Conservation (phyloP, 2,329 filamentous ascomycete species). For the Stachybotrys echinatus region DNA sequence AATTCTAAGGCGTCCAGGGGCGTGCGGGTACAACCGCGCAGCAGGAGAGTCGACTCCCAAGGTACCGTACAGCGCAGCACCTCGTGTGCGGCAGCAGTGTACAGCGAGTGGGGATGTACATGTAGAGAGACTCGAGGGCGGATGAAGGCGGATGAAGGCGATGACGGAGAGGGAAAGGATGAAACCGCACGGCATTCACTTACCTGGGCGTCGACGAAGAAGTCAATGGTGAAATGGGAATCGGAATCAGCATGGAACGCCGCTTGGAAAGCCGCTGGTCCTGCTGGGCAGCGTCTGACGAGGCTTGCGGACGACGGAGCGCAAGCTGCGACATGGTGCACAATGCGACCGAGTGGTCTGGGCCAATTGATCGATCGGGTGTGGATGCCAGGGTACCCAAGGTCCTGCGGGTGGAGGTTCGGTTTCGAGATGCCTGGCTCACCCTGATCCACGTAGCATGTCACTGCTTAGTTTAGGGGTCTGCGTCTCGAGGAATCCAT, state of each 20-base stretch:
- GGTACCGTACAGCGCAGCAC: no score
- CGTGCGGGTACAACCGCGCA: neutral
- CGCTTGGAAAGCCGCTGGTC: neutral
- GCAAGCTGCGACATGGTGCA: conserved; percentile 49
- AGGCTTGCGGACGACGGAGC: conserved; percentile 35
- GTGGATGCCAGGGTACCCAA: conserved; percentile 5
- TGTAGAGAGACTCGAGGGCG: neutral
- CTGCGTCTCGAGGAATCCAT: neutral
- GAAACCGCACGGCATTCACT: neutral
- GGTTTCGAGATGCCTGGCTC: conserved; percentile 34
- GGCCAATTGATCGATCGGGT: neutral
- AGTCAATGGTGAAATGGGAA: neutral
- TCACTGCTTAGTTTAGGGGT: conserved; percentile 10
- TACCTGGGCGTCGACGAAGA: neutral
- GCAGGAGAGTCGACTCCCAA: no score
- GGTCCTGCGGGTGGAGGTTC: conserved; percentile 13
- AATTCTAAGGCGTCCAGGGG: neutral
- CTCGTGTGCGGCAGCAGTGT: no score
- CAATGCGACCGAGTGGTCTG: conserved; percentile 24
- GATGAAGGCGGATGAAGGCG: neutral
- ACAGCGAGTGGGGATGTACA: no score
- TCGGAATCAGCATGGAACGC: neutral
- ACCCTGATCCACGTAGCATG: conserved; percentile 45
- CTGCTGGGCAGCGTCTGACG: neutral
- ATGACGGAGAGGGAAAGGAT: neutral